phyloP scores from a whole-genome alignment of 768 basidiomycete genomes.

The Boletus rubescentipes region DNA sequence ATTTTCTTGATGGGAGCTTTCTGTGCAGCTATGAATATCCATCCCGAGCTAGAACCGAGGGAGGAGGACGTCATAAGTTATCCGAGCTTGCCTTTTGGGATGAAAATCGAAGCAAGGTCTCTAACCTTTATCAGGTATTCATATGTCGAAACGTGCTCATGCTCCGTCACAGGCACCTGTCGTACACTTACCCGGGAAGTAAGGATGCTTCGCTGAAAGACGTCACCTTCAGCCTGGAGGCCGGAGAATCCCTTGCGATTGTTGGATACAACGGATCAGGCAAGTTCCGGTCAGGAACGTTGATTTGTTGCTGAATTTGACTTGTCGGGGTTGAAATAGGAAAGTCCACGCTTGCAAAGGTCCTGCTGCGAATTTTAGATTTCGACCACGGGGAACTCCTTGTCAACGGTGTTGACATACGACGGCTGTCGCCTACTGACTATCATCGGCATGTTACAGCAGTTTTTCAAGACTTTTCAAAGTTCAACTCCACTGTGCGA shows the following conservation, averaged over 20 bases:
- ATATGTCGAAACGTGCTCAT: constrained; percentile 9
- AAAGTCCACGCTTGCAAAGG: constrained; percentile 84
- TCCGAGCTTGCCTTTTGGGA: constrained; percentile 50
- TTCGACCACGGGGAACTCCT: constrained; percentile 67
- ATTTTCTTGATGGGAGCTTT: constrained; percentile 88
- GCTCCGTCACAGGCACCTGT: constrained; percentile 46
- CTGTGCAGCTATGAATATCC: constrained; percentile 69
- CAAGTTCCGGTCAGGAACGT: constrained; percentile 31
- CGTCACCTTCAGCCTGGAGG: constrained; percentile 64
- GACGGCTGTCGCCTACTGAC: constrained; percentile 62
- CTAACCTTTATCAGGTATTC: constrained; percentile 21
- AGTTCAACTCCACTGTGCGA: constrained; percentile 71
- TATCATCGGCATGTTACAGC: constrained; percentile 76
- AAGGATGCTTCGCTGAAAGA: constrained; percentile 64
- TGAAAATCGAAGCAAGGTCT: constrained; percentile 70
- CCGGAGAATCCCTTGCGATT: constrained; percentile 82
- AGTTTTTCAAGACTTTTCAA: constrained; percentile 85
- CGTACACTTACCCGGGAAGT: constrained; percentile 80
- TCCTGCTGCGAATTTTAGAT: constrained; percentile 75
- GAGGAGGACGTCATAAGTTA: constrained; percentile 53
- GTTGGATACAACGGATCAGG: constrained; percentile 86
- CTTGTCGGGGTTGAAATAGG: constrained; percentile 41
- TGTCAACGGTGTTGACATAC: constrained; percentile 70
- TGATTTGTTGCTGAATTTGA: constrained; percentile 11
- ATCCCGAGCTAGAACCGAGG: constrained; percentile 64